phyloP scores from a whole-genome alignment of 768 basidiomycete species.

The Tricholoma bakamatsutake region DNA sequence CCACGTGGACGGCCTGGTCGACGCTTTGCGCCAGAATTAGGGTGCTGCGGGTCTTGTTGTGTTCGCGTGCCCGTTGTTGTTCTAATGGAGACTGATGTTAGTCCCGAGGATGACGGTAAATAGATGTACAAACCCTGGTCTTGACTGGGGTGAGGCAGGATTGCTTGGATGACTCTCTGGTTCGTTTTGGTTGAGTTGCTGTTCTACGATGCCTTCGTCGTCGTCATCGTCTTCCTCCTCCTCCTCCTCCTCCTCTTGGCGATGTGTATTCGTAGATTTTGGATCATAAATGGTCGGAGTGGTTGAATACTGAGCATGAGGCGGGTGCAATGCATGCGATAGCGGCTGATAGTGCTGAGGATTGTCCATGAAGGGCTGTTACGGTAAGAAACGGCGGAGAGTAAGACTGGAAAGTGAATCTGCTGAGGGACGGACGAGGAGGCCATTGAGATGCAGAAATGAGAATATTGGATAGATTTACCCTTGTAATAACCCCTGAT shows the following conservation, averaged over 20 bases:
- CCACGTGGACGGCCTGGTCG: constrained; percentile 76
- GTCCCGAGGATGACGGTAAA: not conserved
- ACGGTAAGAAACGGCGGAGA: too few relatives aligned
- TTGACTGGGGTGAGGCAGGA: constrained; percentile 30
- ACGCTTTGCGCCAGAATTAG: constrained; percentile 49
- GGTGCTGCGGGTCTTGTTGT: constrained; percentile 18
- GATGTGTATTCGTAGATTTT: constrained; percentile 15
- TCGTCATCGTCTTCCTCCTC: constrained; percentile 65
- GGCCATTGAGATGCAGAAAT: not conserved
- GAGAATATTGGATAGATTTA: constrained; percentile 12
- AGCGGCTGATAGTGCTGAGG: constrained; percentile 78
- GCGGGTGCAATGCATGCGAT: constrained; percentile 71
- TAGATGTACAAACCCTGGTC: constrained; percentile 21
- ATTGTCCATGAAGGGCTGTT: constrained; percentile 43
- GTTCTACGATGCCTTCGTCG: constrained; percentile 68
- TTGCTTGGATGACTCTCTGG: constrained; percentile 35
- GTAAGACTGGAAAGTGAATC: not conserved
- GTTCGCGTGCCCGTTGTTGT: constrained; percentile 22
- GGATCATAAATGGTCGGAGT: constrained; percentile 21
- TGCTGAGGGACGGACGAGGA: constrained; percentile 1
- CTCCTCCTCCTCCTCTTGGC: constrained; percentile 40
- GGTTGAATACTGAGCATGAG: constrained; percentile 24
- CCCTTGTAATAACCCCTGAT: constrained; percentile 20
- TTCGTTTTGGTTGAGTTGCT: constrained; percentile 51
- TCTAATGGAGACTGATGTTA: constrained; percentile 3